Conservation (phyloP, 805 yeast species). For the Wickerhamomyces ciferrii region DNA sequence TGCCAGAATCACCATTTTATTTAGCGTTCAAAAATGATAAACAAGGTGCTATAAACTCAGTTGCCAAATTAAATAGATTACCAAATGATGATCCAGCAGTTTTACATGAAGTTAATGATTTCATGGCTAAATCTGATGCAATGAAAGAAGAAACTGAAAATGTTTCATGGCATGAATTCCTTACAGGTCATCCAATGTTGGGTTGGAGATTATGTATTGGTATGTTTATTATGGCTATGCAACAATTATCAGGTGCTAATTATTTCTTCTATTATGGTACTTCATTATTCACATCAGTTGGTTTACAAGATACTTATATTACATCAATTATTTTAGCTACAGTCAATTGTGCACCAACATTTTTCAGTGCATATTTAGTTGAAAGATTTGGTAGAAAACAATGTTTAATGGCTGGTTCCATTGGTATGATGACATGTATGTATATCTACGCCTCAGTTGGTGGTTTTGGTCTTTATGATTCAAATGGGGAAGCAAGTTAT, state of each 20-base stretch:
- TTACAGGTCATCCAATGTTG: constrained; percentile 56
- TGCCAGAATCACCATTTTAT: constrained; percentile 71
- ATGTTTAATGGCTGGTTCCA: constrained; percentile 44
- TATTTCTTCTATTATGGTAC: constrained; percentile 67
- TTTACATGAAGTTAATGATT: constrained; percentile 42
- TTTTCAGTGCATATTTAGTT: constrained; percentile 44
- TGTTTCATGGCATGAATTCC: constrained; percentile 55
- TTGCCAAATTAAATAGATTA: constrained; percentile 49
- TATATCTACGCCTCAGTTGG: constrained; percentile 59
- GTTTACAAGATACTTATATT: constrained; percentile 49
- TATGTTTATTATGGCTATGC: constrained; percentile 51
- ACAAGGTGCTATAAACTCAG: constrained; percentile 50
- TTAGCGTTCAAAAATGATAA: constrained; percentile 34
- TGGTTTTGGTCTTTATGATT: constrained; percentile 37
- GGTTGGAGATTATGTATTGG: constrained; percentile 51
- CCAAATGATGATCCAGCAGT: constrained; percentile 41
- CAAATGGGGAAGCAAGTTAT: constrained; percentile 27
- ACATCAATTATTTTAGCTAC: constrained; percentile 53
- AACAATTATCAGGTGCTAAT: constrained; percentile 60
- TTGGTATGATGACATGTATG: constrained; percentile 51
- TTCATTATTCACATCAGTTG: constrained; percentile 52
- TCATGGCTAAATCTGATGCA: constrained; percentile 38
- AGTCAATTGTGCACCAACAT: constrained; percentile 52
- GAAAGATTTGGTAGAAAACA: constrained; percentile 52
- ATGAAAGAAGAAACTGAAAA: constrained; percentile 43